Evolutionary conservation across 352 stramenopile genomes (phyloP), one percentile per base, ranked within the genome.

Genomic region (Phytophthora vignae): DNA sequence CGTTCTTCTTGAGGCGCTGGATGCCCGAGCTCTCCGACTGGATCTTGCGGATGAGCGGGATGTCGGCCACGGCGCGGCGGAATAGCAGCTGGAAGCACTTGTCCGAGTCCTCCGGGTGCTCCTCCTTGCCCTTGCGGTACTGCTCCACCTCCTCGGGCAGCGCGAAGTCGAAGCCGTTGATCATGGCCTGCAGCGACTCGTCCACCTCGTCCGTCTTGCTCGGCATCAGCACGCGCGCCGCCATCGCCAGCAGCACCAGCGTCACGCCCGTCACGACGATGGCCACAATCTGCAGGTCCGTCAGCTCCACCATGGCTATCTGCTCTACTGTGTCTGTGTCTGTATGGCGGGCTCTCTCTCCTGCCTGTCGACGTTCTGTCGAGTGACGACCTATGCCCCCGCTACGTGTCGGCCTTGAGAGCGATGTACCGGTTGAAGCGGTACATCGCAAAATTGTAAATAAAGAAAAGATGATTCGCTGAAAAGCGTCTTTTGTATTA

Each of bases 91-190:
- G 87, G 74, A 94, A 96, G 58, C 84, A 82, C 59, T 82, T 84
- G 52, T 94, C 88, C 58, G 70, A 77, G 49, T 96, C 83, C 17
- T 84, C 79, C 9, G 84, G 66, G 61, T 92, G 74, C 71, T 94
- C 85, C 38, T 83, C 81, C 55, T 89, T 90, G 59, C 82, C 75
- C 71, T 89, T 82, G 56, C 79, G 89, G 77, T 94, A 96, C 69
- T 85, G 67, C 56, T 93, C 89, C 54, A 94, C 85, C 64, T 96
- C 87, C 31, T 94, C 84, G 1, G 89, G 89, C 57, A 96, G 70
- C 56, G 87, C 78, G 77, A 96, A 94, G 84, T 96, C 89, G 59
- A 96, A 96, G 75, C 89, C 89, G 71, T 96, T 96, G 82, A 96
- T 94, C 85, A 96, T 96, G 55, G 85, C 87, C 31, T 96, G 87